Base-by-base conservation (phyloP, 768 basidiomycete genomes). In the Suillus bovinus region DNA sequence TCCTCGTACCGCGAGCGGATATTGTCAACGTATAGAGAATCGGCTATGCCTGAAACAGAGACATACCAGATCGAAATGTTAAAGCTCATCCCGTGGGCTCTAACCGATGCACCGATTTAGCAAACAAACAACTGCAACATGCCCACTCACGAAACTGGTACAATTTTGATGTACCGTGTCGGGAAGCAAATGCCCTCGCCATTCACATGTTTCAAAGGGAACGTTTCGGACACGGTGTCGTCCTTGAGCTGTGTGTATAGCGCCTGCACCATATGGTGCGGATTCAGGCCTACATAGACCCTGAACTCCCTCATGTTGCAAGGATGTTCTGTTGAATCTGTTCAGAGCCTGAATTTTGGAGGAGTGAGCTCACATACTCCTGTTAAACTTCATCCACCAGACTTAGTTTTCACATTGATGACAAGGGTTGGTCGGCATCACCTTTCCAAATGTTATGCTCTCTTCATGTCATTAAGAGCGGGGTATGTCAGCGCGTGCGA, bases 231-330 rank as follows among this genome's bases (percentile, higher is more conserved):
- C 4, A 80, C 72, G 2, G 77, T 61, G 64, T 91, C 88, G 66
- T 93, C 91, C 72, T 86, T 86, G 61, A 93, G 81, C 3, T 79
- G 77, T 0, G 84, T 72, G 56, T 85, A 84, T 11, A 93, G 76
- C 38, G 89, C 83, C 69, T 92, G 86, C 3, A 79, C 83, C 84
- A 93, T 83, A 68, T 84, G 82, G 66, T 90, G 86, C 63, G 84
- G 80, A 27, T 82, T 80, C 42, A 82, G 74, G 7, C 91, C 92
- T 22, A 87, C 83, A 62, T 83, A 86, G 13, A 93, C 69, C 71
- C 87, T 88, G 78, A 93, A 89, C 61, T 92, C 89, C 70, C 90
- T 91, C 86, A 90, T 87, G 68, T 92, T 92, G 70, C 92, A 93
- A 36, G 90, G 90, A 73, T 93, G 91, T 22, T 82, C 91, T 93